A percentile compares a stretch with the other conserved stretches of the same genome.
Evolutionary conservation across 2,329 filamentous ascomycete genomes (phyloP).

Genomic region (Juglanconis oblonga): DNA sequence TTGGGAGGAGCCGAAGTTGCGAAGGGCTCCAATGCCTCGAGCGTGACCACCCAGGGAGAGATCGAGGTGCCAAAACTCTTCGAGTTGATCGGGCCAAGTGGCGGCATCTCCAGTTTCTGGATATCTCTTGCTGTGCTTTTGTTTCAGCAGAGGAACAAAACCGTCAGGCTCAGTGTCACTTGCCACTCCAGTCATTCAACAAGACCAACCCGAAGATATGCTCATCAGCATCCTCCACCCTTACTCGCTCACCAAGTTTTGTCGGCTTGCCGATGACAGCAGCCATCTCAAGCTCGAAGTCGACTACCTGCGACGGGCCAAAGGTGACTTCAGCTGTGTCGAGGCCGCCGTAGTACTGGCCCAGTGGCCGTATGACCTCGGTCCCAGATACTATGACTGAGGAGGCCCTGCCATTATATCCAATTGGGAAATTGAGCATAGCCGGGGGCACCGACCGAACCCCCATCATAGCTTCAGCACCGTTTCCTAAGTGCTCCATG

Average conservation of each 20-base stretch:
- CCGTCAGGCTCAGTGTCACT: slow-evolving; percentile 28
- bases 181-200: slow-evolving; percentile 60
- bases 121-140: slow-evolving; percentile 51
- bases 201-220: slow-evolving; percentile 63
- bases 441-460: slow-evolving; percentile 39
- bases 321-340: slow-evolving; percentile 24
- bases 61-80: slow-evolving; percentile 61
- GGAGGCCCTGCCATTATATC: slow-evolving; percentile 53
- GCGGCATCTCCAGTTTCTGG: slow-evolving; percentile 58
- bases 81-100: slow-evolving; percentile 58
- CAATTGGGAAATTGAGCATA: slow-evolving; percentile 47
- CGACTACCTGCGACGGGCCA: slow-evolving; percentile 34
- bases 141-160: slow-evolving; percentile 20
- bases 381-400: slow-evolving; percentile 49
- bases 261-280: slow-evolving; percentile 41
- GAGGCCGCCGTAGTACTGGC: slow-evolving; percentile 33
- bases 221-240: slow-evolving; percentile 47
- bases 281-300: slow-evolving; percentile 43
- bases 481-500: slow-evolving; percentile 51
- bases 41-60: slow-evolving; percentile 59
- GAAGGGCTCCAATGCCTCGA: slow-evolving; percentile 59
- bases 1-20: slow-evolving; percentile 37
- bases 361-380: slow-evolving; percentile 43
- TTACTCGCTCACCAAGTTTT: slow-evolving; percentile 32
- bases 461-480: slow-evolving; percentile 23